phyloP scores from a whole-genome alignment of 1,284 basidiomycete species.

The Irpex sp. region DNA sequence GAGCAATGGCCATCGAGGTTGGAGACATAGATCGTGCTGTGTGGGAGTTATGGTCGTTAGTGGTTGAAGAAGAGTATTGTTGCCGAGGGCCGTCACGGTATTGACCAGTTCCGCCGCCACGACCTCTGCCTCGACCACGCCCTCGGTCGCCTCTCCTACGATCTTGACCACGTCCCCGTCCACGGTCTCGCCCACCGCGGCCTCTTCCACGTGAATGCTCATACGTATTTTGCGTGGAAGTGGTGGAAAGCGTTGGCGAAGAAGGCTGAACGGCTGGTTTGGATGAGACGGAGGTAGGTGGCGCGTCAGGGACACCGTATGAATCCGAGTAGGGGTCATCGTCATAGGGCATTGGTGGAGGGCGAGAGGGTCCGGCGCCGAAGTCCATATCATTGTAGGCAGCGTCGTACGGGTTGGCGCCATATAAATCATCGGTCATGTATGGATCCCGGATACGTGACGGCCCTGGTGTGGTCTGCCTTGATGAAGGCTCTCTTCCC shows the following conservation, averaged over 20 bases:
- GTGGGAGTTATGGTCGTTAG: constrained; percentile 29
- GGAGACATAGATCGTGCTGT: constrained; percentile 36
- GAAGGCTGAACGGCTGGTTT: neutral
- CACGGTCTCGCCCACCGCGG: constrained; percentile 23
- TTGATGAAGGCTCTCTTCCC: constrained; percentile 50
- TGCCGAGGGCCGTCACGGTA: constrained; percentile 1
- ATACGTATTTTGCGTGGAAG: neutral
- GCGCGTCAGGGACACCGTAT: constrained; percentile 23
- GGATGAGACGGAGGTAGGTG: neutral
- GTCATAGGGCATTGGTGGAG: constrained; percentile 66
- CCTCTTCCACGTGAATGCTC: constrained; percentile 19
- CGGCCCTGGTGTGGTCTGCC: constrained; percentile 44
- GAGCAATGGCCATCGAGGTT: constrained; percentile 44
- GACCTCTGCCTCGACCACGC: constrained; percentile 32
- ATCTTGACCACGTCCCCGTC: constrained; percentile 26
- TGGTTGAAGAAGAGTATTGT: constrained; percentile 4
- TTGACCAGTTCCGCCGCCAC: constrained; percentile 20
- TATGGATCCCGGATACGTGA: constrained; percentile 54
- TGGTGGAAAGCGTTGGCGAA: neutral
- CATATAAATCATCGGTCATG: constrained; percentile 40
- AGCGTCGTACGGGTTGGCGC: constrained; percentile 59
- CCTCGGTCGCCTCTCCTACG: constrained; percentile 28
- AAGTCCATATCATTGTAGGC: constrained; percentile 62
- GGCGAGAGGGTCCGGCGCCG: constrained; percentile 49
- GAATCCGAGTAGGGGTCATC: constrained; percentile 66